Conservation (phyloP, 345 rosid genomes). For the Eutrema heterophyllum region DNA sequence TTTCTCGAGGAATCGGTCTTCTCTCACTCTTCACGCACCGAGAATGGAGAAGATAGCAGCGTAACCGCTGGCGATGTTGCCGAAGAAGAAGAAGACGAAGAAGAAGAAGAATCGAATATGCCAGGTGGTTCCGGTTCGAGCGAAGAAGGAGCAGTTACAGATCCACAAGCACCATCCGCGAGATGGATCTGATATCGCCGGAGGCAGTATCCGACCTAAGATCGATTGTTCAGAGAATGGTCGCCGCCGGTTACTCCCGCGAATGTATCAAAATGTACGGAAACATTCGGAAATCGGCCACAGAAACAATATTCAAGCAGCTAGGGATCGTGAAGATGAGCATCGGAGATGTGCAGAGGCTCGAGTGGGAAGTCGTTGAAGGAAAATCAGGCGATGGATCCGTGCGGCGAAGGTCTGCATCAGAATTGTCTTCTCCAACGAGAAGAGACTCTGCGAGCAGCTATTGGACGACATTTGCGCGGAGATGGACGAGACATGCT, state of each 20-base stretch:
- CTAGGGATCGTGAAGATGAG: conserved; percentile 79
- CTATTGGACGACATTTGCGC: conserved; percentile 43
- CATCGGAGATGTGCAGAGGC: conserved; percentile 81
- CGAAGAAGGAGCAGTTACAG: conserved; percentile 33
- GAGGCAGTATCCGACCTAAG: conserved; percentile 26
- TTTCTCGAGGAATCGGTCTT: conserved; percentile 32
- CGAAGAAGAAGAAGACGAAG: conserved; percentile 7
- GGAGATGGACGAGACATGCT: conserved; percentile 60
- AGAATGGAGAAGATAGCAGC: conserved; percentile 31
- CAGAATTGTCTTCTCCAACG: conserved; percentile 75
- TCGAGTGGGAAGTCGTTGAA: conserved; percentile 74
- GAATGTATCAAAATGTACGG: conserved; percentile 55
- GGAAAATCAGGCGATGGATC: conserved; percentile 77
- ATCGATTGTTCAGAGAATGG: conserved; percentile 30
- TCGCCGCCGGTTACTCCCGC: conserved; percentile 29
- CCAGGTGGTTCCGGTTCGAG: conserved; percentile 20
- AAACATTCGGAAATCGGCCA: conserved; percentile 66
- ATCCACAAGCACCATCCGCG: conserved; percentile 34
- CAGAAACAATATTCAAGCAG: conserved; percentile 56
- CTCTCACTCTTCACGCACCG: conserved; percentile 23
- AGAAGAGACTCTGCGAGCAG: conserved; percentile 76
- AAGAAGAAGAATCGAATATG: conserved; percentile 2
- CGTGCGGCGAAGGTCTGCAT: conserved; percentile 76
- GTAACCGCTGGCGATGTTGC: neutral
- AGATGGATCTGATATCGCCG: conserved; percentile 31